phyloP scores from a whole-genome alignment of 129 eudicot genomes.

The Oenanthe sinensis region DNA sequence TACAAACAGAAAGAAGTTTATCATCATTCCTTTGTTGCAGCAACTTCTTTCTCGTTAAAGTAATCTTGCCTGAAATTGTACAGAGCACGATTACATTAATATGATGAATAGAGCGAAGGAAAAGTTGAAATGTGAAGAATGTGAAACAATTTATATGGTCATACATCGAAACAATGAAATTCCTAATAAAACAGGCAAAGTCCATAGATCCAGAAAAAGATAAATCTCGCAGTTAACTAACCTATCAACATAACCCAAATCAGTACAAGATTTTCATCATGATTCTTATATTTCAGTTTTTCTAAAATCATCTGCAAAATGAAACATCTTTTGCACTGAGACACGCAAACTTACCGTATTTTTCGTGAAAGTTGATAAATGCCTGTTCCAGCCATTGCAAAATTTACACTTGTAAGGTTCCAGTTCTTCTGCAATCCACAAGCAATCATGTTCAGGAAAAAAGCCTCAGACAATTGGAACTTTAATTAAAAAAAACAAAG shows the following conservation, averaged over 20 bases:
- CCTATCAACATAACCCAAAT: not conserved
- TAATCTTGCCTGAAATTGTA: slow-evolving; percentile 60
- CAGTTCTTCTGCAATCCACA: slow-evolving; percentile 81
- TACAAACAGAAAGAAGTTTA: slow-evolving; percentile 15
- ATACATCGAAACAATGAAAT: not conserved
- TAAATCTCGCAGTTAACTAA: too few relatives aligned
- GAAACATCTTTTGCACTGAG: not conserved
- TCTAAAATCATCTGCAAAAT: not conserved
- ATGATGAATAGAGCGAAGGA: not conserved
- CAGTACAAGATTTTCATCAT: too few relatives aligned
- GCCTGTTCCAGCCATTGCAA: slow-evolving; percentile 97
- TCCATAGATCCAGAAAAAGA: not conserved
- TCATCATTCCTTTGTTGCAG: slow-evolving; percentile 54
- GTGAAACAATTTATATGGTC: not conserved
- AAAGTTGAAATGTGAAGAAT: not conserved
- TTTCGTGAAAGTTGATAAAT: slow-evolving; percentile 82
- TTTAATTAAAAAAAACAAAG: not conserved
- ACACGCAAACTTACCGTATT: slow-evolving; percentile 36
- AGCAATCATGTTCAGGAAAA: not conserved
- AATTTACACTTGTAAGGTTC: slow-evolving; percentile 90
- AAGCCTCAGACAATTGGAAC: not conserved
- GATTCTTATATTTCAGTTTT: not conserved
- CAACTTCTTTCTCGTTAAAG: slow-evolving; percentile 44
- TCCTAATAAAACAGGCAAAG: not conserved
- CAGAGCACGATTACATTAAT: not conserved